Evolutionary conservation across 2,329 filamentous ascomycete species (phyloP).

Genomic region (Fusarium musae): DNA sequence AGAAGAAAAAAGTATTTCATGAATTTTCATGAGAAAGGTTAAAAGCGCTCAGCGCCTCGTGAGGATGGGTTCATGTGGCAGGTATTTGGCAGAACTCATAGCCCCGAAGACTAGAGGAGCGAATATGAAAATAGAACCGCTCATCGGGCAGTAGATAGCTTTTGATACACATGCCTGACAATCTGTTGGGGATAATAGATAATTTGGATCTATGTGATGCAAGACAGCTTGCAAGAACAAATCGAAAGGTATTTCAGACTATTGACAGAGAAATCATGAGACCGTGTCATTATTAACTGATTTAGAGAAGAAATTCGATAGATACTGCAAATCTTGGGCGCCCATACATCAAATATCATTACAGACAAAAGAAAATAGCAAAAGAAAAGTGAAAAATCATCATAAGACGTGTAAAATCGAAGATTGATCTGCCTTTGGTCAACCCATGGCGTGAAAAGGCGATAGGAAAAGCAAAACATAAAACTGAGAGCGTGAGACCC

Average conservation of each 20-base stretch:
- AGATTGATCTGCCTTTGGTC: constrained; percentile 9
- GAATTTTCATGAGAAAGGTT: not conserved
- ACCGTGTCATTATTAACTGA: constrained; percentile 36
- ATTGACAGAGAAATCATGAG: constrained; percentile 8
- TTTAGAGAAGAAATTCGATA: constrained; percentile 18
- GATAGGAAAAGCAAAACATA: constrained; percentile 14
- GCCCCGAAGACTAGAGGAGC: not conserved
- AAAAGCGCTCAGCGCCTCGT: not conserved
- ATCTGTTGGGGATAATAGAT: not conserved
- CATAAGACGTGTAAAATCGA: not conserved
- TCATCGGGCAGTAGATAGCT: not conserved
- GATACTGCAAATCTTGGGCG: constrained; percentile 6
- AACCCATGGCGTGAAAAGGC: constrained; percentile 1
- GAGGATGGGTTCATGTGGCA: not conserved
- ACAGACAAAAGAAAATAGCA: not conserved
- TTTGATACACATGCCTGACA: not conserved
- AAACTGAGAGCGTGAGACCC: constrained; percentile 33
- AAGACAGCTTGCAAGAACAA: not conserved
- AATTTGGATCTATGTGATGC: not conserved
- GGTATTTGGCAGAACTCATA: not conserved
- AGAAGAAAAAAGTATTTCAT: too few species aligned
- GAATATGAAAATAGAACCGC: not conserved
- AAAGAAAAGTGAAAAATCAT: not conserved
- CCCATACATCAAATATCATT: constrained; percentile 21
- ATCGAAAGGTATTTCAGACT: not conserved